Conservation (phyloP, 2,329 filamentous ascomycete species). For the Trichoderma sp. region DNA sequence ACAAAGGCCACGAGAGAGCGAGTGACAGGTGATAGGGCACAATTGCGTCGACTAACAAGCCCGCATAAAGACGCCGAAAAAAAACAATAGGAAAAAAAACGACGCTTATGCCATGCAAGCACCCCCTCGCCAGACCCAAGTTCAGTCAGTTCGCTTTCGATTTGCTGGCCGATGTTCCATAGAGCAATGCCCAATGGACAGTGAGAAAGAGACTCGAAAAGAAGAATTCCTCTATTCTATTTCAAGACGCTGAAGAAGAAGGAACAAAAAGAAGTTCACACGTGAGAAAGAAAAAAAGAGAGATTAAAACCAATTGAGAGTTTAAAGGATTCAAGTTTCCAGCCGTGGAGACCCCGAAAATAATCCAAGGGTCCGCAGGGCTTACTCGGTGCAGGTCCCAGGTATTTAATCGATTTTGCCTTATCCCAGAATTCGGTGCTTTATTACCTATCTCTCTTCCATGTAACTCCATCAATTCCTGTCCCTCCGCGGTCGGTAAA, state of each 20-base stretch:
- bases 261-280: neutral
- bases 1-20: neutral
- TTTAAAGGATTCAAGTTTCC: neutral
- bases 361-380: neutral
- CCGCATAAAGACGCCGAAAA: constrained; percentile 4
- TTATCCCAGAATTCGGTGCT: neutral
- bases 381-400: neutral
- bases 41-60: constrained; percentile 4
- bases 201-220: neutral
- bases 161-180: neutral
- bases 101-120: constrained; percentile 16
- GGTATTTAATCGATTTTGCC: neutral
- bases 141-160: neutral
- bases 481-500: neutral
- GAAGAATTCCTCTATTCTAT: neutral
- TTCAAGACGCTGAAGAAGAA: neutral
- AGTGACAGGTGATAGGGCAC: constrained; percentile 4
- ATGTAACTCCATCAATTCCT: neutral
- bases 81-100: neutral
- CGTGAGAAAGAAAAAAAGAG: neutral
- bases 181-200: neutral
- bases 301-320: neutral
- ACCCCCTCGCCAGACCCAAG: neutral
- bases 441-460: neutral
- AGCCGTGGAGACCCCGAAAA: neutral